Evolutionary conservation across 345 rosid genomes (phyloP).

Genomic region (Aegle marmelos): DNA sequence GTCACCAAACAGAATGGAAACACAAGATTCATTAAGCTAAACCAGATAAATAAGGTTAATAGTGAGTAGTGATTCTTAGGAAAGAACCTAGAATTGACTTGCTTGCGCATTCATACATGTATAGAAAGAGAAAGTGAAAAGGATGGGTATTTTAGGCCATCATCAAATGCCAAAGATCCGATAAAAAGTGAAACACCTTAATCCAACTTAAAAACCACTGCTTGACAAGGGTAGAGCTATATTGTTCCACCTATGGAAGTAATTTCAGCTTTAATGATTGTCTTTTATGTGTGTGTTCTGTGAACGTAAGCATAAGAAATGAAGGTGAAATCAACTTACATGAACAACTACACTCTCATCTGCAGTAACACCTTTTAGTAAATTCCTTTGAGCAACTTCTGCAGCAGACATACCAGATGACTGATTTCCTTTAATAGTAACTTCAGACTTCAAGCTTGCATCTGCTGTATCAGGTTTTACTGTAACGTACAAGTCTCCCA

Average conservation of each 20-base stretch:
- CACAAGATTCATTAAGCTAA: neutral
- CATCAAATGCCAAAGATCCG: neutral
- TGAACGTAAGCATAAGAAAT: neutral
- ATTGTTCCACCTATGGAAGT: neutral
- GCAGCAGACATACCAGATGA: slow-evolving; percentile 28
- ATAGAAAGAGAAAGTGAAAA: neutral
- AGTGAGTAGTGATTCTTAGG: neutral
- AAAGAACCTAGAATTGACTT: neutral
- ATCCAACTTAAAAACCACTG: neutral
- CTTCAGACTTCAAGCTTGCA: slow-evolving; percentile 30
- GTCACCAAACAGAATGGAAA: neutral
- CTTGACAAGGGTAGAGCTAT: neutral
- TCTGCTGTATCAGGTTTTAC: slow-evolving; percentile 41
- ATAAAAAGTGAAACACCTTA: neutral
- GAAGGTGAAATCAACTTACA: slow-evolving; percentile 36
- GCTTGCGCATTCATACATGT: neutral
- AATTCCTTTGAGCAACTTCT: slow-evolving; percentile 41
- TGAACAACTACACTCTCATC: slow-evolving; percentile 62
- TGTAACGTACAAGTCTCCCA: slow-evolving; percentile 53
- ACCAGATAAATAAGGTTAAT: neutral
- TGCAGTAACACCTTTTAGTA: slow-evolving; percentile 69
- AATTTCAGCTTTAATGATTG: neutral
- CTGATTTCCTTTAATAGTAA: slow-evolving; percentile 20
- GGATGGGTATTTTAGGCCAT: neutral
- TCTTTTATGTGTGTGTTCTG: neutral